Percentiles rank a stretch among this genome's conserved stretches.
Evolutionary conservation across 805 yeast genomes (phyloP).

Genomic region (Teunomyces aglyptinius): DNA sequence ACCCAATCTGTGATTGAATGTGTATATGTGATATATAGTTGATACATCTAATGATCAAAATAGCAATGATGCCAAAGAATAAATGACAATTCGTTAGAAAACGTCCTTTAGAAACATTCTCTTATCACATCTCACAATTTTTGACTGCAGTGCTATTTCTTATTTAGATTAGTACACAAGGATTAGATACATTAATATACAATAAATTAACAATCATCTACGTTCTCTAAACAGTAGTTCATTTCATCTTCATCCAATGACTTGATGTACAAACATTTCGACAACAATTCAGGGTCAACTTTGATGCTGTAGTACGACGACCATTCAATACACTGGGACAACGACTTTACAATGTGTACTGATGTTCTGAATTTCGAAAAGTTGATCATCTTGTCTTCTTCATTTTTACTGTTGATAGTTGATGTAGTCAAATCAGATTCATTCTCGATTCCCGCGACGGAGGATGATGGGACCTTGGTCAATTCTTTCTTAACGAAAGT

Average conservation of each 20-base stretch:
- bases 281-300: slow-evolving; percentile 60
- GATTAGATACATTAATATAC: neutral
- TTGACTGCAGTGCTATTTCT: no score
- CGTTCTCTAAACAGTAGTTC: slow-evolving; percentile 32
- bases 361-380: slow-evolving; percentile 74
- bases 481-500: slow-evolving; percentile 33
- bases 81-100: neutral
- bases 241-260: slow-evolving; percentile 73
- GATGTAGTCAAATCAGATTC: slow-evolving; percentile 10
- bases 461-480: neutral
- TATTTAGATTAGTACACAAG: neutral
- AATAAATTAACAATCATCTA: slow-evolving; percentile 6
- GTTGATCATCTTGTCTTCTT: slow-evolving; percentile 53
- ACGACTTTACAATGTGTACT: slow-evolving; percentile 72
- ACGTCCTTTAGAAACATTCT: no score
- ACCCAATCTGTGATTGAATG: neutral
- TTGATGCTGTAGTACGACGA: slow-evolving; percentile 61
- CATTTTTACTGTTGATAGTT: slow-evolving; percentile 11
- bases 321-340: slow-evolving; percentile 84
- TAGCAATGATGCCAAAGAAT: no score
- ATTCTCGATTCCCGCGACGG: neutral
- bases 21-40: neutral
- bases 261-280: slow-evolving; percentile 81
- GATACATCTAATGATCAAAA: neutral
- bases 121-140: no score